Percentiles rank a stretch among this genome's conserved stretches.
Evolutionary conservation across 495 filamentous ascomycete species (phyloP).

Genomic region (Tuber brumale): DNA sequence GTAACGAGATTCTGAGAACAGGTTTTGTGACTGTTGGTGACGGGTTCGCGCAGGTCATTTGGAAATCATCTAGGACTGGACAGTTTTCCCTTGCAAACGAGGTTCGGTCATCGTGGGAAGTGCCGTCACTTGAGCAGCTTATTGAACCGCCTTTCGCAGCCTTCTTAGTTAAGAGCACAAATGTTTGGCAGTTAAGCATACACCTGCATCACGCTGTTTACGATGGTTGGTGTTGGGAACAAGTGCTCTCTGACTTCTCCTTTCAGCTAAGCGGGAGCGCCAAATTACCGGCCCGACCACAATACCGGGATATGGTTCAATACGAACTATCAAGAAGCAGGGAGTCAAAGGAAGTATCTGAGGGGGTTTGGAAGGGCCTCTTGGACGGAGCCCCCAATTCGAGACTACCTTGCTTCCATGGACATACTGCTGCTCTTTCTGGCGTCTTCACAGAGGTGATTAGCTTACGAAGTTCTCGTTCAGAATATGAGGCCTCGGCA

Average conservation of each 20-base stretch:
- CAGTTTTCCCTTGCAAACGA: constrained; percentile 46
- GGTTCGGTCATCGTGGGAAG: constrained; percentile 29
- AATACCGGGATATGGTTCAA: constrained; percentile 49
- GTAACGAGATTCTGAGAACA: constrained; percentile 62
- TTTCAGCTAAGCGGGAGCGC: constrained; percentile 41
- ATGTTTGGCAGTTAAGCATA: constrained; percentile 42
- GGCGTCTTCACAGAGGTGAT: constrained; percentile 20
- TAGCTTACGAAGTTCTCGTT: constrained; percentile 24
- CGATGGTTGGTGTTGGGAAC: constrained; percentile 77
- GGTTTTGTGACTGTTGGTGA: constrained; percentile 56
- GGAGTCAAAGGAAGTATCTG: constrained; percentile 38
- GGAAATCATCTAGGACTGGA: constrained; percentile 46
- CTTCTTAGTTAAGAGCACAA: constrained; percentile 44
- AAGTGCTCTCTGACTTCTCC: constrained; percentile 59
- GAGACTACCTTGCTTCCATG: constrained; percentile 47
- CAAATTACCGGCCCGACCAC: constrained; percentile 45
- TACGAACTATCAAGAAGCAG: constrained; percentile 41
- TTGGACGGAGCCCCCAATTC: constrained; percentile 47
- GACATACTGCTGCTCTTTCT: constrained; percentile 13
- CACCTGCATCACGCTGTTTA: constrained; percentile 72
- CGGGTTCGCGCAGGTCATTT: constrained; percentile 58
- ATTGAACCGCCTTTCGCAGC: constrained; percentile 56
- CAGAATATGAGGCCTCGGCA: constrained; percentile 36
- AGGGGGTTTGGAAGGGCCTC: constrained; percentile 53
- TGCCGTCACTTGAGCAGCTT: constrained; percentile 18